Percentiles rank a stretch among this genome's conserved stretches.
Conservation (phyloP, 2,329 filamentous ascomycete genomes). For the Ophiocordyceps unilateralis region DNA sequence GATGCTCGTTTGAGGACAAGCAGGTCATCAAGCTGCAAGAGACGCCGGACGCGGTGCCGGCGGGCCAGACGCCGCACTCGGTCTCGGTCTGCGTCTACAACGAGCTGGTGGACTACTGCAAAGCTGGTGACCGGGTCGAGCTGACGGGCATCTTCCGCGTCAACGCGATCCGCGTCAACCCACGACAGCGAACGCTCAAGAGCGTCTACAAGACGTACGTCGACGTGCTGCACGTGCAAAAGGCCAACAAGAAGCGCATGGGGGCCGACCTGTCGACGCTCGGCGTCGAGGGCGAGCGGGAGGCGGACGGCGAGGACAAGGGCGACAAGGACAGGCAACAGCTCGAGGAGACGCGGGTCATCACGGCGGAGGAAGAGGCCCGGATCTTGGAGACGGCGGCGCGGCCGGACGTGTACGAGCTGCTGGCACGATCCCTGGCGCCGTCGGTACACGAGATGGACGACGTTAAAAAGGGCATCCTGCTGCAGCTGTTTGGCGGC, state of each 20-base stretch:
- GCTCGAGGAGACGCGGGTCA: constrained; percentile 68
- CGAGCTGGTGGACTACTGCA: constrained; percentile 93
- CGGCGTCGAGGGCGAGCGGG: constrained; percentile 60
- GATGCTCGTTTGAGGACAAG: constrained; percentile 88
- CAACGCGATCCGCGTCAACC: constrained; percentile 85
- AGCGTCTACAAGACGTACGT: constrained; percentile 97
- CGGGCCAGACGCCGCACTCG: constrained; percentile 92
- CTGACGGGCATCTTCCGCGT: constrained; percentile 95
- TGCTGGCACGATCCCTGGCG: constrained; percentile 81
- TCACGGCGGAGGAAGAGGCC: constrained; percentile 78
- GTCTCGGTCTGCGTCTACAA: constrained; percentile 95
- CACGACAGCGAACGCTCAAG: constrained; percentile 81
- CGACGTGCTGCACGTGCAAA: constrained; percentile 88
- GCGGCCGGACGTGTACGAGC: constrained; percentile 83
- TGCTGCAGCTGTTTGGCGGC: constrained; percentile 87
- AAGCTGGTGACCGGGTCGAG: constrained; percentile 88
- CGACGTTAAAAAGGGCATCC: constrained; percentile 90
- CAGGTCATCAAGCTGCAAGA: constrained; percentile 98
- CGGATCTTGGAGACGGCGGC: constrained; percentile 89
- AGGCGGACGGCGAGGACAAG: constrained; percentile 45
- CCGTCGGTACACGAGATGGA: constrained; percentile 96
- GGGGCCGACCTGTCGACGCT: constrained; percentile 82
- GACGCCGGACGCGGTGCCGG: constrained; percentile 84
- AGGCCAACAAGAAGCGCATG: constrained; percentile 88
- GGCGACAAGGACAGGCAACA: constrained; percentile 16